These are phyloP conservation scores for Wickerhamomyces queroliae DNA, from an alignment of 805 yeast species.

Conservation along the genomic window DNA sequence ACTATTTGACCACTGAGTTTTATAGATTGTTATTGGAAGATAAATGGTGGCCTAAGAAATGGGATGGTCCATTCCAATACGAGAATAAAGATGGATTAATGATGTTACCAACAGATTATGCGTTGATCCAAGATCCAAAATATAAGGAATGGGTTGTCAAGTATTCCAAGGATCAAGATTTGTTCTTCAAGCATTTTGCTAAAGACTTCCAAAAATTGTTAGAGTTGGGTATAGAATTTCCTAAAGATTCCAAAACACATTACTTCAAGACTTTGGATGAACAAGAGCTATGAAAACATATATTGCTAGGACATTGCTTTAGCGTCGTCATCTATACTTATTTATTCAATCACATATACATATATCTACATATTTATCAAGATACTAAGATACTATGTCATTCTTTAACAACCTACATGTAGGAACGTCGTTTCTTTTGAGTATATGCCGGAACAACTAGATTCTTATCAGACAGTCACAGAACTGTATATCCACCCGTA, in stretches of 20 bases:
- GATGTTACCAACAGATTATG: slow-evolving; percentile 86
- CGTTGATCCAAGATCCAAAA: slow-evolving; percentile 53
- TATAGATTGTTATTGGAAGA: slow-evolving; percentile 52
- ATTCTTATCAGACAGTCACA: no score
- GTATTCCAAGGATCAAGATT: slow-evolving; percentile 61
- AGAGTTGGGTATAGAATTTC: slow-evolving; percentile 72
- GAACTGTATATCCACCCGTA: no score
- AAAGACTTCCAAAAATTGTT: slow-evolving; percentile 62
- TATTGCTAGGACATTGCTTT: no score
- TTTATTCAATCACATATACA: no score
- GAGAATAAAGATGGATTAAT: slow-evolving; percentile 58
- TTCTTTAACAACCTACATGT: no score
- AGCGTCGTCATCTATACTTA: no score
- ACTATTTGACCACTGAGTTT: slow-evolving; percentile 69
- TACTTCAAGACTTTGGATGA: slow-evolving; percentile 66
- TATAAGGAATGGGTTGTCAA: slow-evolving; percentile 56
- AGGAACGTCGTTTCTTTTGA: no score
- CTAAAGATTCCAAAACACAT: slow-evolving; percentile 37
- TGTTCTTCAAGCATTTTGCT: slow-evolving; percentile 60
- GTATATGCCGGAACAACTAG: no score
- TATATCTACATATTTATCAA: no score
- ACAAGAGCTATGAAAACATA: slow-evolving; percentile 31
- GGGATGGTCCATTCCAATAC: slow-evolving; percentile 61
- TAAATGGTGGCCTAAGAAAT: slow-evolving; percentile 46
- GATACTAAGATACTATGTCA: no score